Conservation (phyloP, 331 rosid genomes). For the Pyracantha coccinea region DNA sequence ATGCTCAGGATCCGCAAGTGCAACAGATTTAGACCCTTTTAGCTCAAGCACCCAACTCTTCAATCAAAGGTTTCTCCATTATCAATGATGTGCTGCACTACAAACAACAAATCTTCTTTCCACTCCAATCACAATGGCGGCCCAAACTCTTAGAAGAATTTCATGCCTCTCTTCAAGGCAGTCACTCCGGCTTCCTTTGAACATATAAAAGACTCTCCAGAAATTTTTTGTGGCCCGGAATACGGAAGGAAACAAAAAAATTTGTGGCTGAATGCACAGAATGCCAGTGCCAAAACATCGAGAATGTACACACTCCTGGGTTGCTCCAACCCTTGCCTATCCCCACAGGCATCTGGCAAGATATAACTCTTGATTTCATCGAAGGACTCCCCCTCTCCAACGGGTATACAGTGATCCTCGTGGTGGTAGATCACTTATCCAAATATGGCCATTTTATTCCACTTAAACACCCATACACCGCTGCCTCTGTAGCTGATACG, state of each 20-base stretch:
- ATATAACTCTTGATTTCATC: background rate
- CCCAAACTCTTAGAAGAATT: background rate
- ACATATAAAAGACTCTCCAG: background rate
- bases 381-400: background rate
- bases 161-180: background rate
- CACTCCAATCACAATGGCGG: background rate
- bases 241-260: no score
- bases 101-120: background rate
- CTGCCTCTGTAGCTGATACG: fast-evolving
- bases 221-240: background rate
- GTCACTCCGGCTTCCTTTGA: background rate
- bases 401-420: background rate
- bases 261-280: no score
- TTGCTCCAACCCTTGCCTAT: background rate
- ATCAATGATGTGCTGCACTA: background rate
- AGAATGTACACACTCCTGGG: background rate
- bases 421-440: background rate
- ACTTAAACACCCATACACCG: background rate
- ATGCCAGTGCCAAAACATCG: background rate
- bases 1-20: no score
- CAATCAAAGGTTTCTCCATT: background rate
- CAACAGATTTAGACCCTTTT: fast-evolving
- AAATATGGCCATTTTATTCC: background rate
- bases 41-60: fast-evolving
- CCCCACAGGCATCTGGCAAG: background rate